Base-by-base conservation (phyloP, 106 monocot species). In the Acorus gramineus region DNA sequence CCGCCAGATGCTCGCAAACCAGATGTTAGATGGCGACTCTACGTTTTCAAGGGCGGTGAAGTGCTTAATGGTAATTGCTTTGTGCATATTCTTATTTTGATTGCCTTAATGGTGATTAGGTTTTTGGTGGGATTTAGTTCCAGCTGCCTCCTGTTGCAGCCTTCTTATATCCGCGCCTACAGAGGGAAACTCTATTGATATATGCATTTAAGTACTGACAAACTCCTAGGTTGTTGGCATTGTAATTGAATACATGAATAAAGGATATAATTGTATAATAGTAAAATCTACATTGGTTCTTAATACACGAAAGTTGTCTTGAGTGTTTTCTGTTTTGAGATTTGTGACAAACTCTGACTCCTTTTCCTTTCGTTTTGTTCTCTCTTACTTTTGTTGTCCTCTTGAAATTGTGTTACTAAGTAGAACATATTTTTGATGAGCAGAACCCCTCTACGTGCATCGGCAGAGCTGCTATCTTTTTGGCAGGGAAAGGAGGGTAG, bases 21-120 rank as follows among this genome's bases (percentile, higher is more conserved):
- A 50, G 82, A 95, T 67, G 47, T 84, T 56, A 86, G 86, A 80
- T 90, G 94, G 94, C 69, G 94, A 28, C 62, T 95, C 8, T 95
- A 95, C 76, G 84, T 95, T 42, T 90, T 95, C 68, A 95, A 95
- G 71, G 90, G 62, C 14, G 94, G 94, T 60, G 94, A 95, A 76
- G 86, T 80, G 54, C 84, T 90, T 0, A 90, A 90, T 64, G 94
- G 94, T 95, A 90, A 56, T 56, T 3, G 48, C 11, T 10, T 57
- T 28, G 28, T 28, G 28, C 28, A 28, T 0, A 28, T 28, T 28
- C 28, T 28, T 28, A 28, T 28, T 28, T 28, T 28, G 28, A 28
- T 28, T 28, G 28, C 28, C 28, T 28, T 28, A 28, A 28, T 28
- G 28, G 0, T 28, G 28, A 28, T 28, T 28, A 28, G 28, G 28